Evolutionary conservation across 768 basidiomycete species (phyloP), one percentile per base, ranked within the genome.

Genomic region (Boletus bicolor): DNA sequence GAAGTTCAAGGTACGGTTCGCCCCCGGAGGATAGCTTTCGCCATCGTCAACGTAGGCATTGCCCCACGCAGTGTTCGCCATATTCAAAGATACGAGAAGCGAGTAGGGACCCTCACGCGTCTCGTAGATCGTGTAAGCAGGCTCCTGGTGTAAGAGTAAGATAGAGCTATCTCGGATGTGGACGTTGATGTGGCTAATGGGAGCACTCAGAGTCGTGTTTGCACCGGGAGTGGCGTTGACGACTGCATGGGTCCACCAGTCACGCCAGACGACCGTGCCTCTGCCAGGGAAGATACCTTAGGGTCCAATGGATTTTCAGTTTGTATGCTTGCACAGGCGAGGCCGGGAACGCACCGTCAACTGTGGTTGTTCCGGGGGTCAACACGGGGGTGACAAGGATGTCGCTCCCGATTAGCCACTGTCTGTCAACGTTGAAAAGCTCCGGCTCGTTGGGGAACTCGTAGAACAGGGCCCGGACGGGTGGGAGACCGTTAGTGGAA

Each of bases 371-470:
- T 61, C 88, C 88, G 0, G 88, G 87, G 11, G 71, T 73, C 37
- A 91, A 70, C 0, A 91, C 89, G 2, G 90, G 90, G 0, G 89
- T 89, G 50, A 92, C 82, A 41, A 92, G 79, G 47, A 93, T 78
- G 59, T 86, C 80, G 17, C 77, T 55, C 14, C 91, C 90, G 39
- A 92, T 70, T 61, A 92, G 63, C 75, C 87, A 93, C 67, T 93
- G 91, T 24, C 74, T 69, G 61, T 87, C 84, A 11, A 87, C 70
- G 28, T 70, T 72, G 55, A 85, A 85, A 2, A 86, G 68, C 56
- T 86, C 84, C 0, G 83, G 79, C 57, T 89, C 83, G 41, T 85
- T 72, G 0, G 86, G 86, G 75, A 89, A 91, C 66, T 91, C 86
- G 63, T 80, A 91, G 77, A 89, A 90, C 34, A 91, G 76, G 6